Base-by-base conservation (phyloP, 257 asterid genomes). In the Nicotiana obtusifolia region DNA sequence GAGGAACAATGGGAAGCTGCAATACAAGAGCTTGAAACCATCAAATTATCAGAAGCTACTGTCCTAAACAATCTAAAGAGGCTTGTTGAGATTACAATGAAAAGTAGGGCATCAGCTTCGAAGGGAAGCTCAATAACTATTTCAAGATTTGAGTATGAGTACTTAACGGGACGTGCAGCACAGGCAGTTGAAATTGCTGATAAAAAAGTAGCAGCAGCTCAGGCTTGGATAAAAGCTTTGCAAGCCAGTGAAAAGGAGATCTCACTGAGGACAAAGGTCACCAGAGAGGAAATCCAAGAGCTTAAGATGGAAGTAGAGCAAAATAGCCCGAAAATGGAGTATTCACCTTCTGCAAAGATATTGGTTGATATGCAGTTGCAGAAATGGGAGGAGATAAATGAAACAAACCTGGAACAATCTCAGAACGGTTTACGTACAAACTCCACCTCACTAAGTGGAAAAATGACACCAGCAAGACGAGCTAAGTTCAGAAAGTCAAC, bases 191-290 rank as follows among this genome's bases (percentile, higher is more conserved):
- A 88, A 81, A 83, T 95, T 31, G 99, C 98, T 8, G 94, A 92
- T 82, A 91, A 90, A 87, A 95, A 94, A 61, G 94, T 95, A 52
- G 95, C 86, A 54, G 99, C 99, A 33, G 96, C 94, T 71, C 87
- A 88, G 87, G 98, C 99, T 35, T 95, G 99, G 99, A 78, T 89
- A 7, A 97, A 91, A 83, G 95, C 99, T 60, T 84, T 94, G 33
- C 91, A 91, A 87, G 97, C 95, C 64, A 91, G 93, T 54, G 97
- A 94, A 83, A 92, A 84, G 83, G 98, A 92, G 81, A 91, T 89
- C 19, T 85, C 88, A 60, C 85, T 89, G 82, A 87, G 87, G 84
- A 85, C 92, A 0, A 94, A 94, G 88, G 82, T 84, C 80, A 47
- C 87, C 22, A 78, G 87, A 86, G 84, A 90, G 81, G 95, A 90